Evolutionary conservation across 2,329 filamentous ascomycete genomes (phyloP).

Genomic region (Scleromitrula shiraiana): DNA sequence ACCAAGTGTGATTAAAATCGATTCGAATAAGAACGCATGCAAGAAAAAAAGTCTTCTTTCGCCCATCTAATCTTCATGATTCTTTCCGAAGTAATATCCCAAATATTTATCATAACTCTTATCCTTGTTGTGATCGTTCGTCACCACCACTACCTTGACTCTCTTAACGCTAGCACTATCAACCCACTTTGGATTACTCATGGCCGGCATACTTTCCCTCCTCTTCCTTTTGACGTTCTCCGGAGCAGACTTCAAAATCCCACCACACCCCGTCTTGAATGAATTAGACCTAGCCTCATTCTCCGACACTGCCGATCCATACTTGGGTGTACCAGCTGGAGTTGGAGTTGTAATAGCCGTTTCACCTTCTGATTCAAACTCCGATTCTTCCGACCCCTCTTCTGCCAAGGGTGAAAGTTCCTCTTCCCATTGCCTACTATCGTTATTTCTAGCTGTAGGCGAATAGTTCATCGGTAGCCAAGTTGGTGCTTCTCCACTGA

Average conservation of each 20-base stretch:
- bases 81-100: too few species aligned
- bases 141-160: not conserved
- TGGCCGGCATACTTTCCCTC: not conserved
- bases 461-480: not conserved
- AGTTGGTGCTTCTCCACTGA: not conserved
- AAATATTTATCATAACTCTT: too few species aligned
- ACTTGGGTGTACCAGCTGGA: not conserved
- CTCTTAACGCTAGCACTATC: too few species aligned
- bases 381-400: not conserved
- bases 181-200: too few species aligned
- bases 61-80: too few species aligned
- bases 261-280: not conserved
- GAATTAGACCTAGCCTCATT: not conserved
- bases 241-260: not conserved
- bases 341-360: not conserved
- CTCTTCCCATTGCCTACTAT: not conserved
- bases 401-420: not conserved
- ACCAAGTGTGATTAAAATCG: too few species aligned
- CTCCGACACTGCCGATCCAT: not conserved
- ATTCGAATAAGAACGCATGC: too few species aligned
- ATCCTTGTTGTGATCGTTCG: too few species aligned
- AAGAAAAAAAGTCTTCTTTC: too few species aligned
- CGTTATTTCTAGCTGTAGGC: not conserved
- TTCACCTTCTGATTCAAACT: not conserved
- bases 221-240: not conserved